These are phyloP conservation scores for Plasmodium knowlesi DNA, from an alignment of 169 alveolate species.

Conservation along the genomic window DNA sequence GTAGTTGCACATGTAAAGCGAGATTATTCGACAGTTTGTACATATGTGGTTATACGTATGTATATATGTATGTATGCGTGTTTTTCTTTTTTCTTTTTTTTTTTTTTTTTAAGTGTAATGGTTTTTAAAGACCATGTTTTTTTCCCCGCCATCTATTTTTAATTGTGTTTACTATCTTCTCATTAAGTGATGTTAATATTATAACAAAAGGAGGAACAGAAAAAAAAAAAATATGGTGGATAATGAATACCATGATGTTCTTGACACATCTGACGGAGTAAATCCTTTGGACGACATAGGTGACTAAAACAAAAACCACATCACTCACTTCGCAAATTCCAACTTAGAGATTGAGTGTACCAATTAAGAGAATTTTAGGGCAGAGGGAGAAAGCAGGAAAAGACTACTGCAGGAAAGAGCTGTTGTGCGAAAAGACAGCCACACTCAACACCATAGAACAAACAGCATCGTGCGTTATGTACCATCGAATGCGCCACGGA, in stretches of 20 bases:
- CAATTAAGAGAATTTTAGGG: neutral
- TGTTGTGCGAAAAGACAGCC: neutral
- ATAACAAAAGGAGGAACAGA: neutral
- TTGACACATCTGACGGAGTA: constrained; percentile 20
- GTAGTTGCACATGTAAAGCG: neutral
- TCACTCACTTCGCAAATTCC: neutral
- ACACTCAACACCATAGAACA: neutral
- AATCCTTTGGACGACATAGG: neutral
- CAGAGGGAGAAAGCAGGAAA: constrained; percentile 1
- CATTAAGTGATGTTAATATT: constrained; percentile 32
- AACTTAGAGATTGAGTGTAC: constrained; percentile 10
- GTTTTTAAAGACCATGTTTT: neutral
- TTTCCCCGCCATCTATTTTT: neutral
- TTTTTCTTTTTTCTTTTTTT: neutral
- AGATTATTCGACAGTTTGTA: neutral
- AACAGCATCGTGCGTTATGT: neutral
- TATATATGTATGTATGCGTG: neutral
- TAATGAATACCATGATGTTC: constrained; percentile 48
- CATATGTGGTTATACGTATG: neutral
- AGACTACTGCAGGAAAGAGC: constrained; percentile 1
- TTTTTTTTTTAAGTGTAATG: constrained; percentile 6
- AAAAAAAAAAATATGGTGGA: constrained; percentile 42
- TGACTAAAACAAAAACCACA: constrained; percentile 11
- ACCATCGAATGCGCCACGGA: neutral
- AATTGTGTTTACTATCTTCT: neutral